Base-by-base conservation (phyloP, 495 filamentous ascomycete genomes). In the Xylaria acuta region DNA sequence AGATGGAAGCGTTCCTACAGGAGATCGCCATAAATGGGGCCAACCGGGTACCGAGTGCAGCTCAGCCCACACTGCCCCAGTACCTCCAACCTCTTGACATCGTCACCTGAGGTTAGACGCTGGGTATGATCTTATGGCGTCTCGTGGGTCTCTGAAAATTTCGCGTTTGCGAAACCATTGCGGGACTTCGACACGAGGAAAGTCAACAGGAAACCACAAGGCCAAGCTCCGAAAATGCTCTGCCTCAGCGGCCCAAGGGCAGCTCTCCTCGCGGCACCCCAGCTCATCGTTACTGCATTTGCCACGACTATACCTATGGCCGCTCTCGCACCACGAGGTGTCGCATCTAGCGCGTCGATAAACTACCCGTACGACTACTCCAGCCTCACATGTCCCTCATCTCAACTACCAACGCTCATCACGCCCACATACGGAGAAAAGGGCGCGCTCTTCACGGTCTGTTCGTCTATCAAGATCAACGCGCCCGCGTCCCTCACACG, bases 371-470 rank as follows among this genome's bases (percentile, higher is more conserved):
- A 47, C 34, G 56, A 64, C 54, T 54, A 53, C 60, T 54, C 60
- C 22, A 51, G 58, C 40, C 69, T 64, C 32, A 30, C 43, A 18
- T 64, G 58, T 27, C 69, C 69, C 2, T 64, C 45, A 20, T 64
- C 69, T 6, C 18, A 20, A 1, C 54, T 30, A 2, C 56, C 70
- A 58, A 78, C 73, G 38, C 47, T 78, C 16, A 54, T 58, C 4
- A 80, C 75, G 2, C 77, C 76, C 7, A 79, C 72, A 3, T 80
- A 80, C 59, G 78, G 78, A 43, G 71, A 73, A 5, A 32, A 69
- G 7, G 75, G 69, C 43, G 77, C 74, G 3, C 64, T 80, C 41
- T 80, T 79, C 67, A 77, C 77, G 22, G 72, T 78, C 34, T 80
- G 77, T 56, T 63, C 75, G 3, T 64, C 77, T 9, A 64, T 76